These are phyloP conservation scores for Filosporella fistucella DNA, from an alignment of 495 filamentous ascomycete genomes.

Conservation along the genomic window DNA sequence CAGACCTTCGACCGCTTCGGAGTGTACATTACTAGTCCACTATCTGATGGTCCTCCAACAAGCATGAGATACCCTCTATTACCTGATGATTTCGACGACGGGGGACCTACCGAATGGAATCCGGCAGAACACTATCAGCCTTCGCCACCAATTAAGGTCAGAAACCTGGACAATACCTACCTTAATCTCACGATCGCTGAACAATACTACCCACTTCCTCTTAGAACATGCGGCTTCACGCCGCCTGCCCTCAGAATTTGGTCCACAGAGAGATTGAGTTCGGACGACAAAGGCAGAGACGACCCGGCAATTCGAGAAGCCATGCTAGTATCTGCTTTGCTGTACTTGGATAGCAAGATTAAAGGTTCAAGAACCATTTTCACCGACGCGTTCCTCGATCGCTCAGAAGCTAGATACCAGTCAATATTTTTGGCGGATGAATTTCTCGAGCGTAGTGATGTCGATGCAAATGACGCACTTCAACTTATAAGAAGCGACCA, in stretches of 20 bases:
- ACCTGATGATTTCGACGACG: not conserved
- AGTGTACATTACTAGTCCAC: not conserved
- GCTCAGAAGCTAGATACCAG: not conserved
- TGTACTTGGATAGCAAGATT: not conserved
- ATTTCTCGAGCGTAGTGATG: not conserved
- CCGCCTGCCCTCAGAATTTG: no score
- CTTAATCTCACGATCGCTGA: not conserved
- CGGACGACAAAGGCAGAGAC: no score
- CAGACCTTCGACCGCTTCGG: not conserved
- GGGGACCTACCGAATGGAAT: not conserved
- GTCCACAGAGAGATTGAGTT: no score
- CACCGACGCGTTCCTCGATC: not conserved
- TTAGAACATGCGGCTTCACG: no score
- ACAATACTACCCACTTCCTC: no score
- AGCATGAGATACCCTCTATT: not conserved
- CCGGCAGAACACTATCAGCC: not conserved
- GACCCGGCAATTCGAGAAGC: not conserved
- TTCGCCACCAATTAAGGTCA: not conserved
- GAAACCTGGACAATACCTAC: not conserved
- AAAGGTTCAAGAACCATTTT: not conserved
- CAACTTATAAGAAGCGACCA: not conserved
- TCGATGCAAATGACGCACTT: not conserved
- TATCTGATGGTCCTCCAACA: not conserved
- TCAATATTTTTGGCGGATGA: not conserved
- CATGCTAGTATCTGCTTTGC: not conserved